phyloP scores from a whole-genome alignment of 1,284 basidiomycete genomes.

The Rugosomyces carneus region DNA sequence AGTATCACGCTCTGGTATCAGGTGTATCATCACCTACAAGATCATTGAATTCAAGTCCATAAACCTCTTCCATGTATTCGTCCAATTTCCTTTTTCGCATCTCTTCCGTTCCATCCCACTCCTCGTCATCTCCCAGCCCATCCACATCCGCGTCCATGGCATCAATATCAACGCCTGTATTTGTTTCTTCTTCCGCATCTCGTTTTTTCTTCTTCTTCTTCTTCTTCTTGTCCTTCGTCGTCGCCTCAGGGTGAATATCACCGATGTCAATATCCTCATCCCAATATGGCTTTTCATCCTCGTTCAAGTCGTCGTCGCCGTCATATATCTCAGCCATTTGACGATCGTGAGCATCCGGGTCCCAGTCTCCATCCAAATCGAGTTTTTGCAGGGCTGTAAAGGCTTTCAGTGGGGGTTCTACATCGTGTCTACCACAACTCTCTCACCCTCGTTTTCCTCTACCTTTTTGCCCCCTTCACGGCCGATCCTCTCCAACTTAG shows the following conservation, averaged over 20 bases:
- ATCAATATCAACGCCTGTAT: conserved; percentile 55
- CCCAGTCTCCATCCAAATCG: conserved; percentile 80
- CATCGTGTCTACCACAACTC: conserved; percentile 5
- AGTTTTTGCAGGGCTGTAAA: conserved; percentile 50
- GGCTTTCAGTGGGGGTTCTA: conserved; percentile 2
- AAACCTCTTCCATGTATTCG: conserved; percentile 87
- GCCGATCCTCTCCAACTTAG: conserved; percentile 68
- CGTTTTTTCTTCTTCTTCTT: conserved; percentile 51
- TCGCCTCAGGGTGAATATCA: conserved; percentile 49
- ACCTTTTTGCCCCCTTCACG: conserved; percentile 53
- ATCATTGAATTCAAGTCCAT: conserved; percentile 92
- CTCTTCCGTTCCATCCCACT: conserved; percentile 83
- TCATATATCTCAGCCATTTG: conserved; percentile 76
- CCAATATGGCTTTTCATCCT: conserved; percentile 73
- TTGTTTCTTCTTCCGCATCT: conserved; percentile 28
- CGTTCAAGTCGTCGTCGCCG: conserved; percentile 46
- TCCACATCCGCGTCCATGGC: conserved; percentile 71
- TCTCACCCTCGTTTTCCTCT: conserved; percentile 39
- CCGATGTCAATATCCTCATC: conserved; percentile 82
- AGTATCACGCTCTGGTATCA: conserved; percentile 8
- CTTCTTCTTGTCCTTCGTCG: conserved; percentile 42
- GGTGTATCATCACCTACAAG: conserved; percentile 61
- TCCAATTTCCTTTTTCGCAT: conserved; percentile 79
- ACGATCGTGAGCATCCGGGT: conserved; percentile 69
- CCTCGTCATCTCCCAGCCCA: conserved; percentile 40